Evolutionary conservation across 1,284 basidiomycete species (phyloP).

Genomic region (Microbotryum intermedium): DNA sequence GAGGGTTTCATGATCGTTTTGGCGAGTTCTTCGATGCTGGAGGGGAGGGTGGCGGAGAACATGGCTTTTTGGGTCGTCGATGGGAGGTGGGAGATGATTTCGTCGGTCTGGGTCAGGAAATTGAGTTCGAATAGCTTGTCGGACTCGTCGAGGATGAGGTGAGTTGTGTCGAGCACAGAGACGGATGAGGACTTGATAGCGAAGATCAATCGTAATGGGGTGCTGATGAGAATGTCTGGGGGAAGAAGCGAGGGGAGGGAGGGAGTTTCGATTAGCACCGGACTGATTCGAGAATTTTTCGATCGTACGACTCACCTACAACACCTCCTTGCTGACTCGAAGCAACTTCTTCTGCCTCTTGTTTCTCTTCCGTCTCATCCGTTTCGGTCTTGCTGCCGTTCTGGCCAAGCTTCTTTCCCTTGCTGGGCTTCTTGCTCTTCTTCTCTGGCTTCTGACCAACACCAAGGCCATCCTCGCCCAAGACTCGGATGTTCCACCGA

Average conservation of each 20-base stretch:
- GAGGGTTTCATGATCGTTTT: conserved; percentile 60
- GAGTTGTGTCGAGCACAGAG: conserved; percentile 54
- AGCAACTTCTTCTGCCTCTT: background rate
- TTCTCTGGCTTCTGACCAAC: background rate
- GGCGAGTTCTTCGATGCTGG: conserved; percentile 75
- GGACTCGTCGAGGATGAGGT: conserved; percentile 82
- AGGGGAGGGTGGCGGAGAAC: conserved; percentile 89
- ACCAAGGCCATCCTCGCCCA: conserved; percentile 54
- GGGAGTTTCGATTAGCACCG: background rate
- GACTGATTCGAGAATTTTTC: background rate
- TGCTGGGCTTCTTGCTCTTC: conserved; percentile 38
- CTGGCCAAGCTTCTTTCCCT: conserved; percentile 31
- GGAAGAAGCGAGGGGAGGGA: background rate
- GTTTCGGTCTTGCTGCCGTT: conserved; percentile 17
- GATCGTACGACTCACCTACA: background rate
- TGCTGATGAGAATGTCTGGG: conserved; percentile 69
- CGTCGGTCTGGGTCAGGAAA: conserved; percentile 80
- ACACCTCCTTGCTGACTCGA: background rate
- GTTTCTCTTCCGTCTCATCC: background rate
- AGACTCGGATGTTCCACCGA: conserved; percentile 72
- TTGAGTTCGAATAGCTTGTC: conserved; percentile 66
- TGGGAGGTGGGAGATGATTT: conserved; percentile 58
- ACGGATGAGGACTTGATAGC: conserved; percentile 51
- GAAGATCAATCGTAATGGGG: conserved; percentile 65
- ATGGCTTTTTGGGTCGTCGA: conserved; percentile 62